Evolutionary conservation across 1,284 basidiomycete genomes (phyloP), one percentile per base, ranked within the genome.

Genomic region (Coniophora puteana): DNA sequence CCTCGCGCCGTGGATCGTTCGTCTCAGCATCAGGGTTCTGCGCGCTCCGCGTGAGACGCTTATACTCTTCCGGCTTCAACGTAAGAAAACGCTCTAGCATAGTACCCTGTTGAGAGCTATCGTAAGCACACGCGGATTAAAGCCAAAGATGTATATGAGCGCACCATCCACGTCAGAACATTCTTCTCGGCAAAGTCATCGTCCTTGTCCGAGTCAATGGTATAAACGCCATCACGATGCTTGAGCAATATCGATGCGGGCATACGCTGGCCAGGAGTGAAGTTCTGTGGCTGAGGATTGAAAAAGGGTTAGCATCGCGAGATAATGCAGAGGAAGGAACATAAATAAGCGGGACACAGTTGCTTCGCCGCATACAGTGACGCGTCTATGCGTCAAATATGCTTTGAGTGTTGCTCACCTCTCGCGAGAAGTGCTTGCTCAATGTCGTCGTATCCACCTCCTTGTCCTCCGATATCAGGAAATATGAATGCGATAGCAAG

Each of bases 81-180:
- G 93, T 97, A 36, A 99, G 61, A 59, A 90, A 85, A 57, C 91
- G 95, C 61, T 99, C 95, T 28, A 97, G 67, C 45, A 95, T 74
- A 4, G 86, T 87, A 3, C 94, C 94, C 82, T 93, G 54, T 6
- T 51, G 29, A 27, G 46, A 31, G 10, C 8, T 20, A 3, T 6
- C 26, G 14, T 12, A 21, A 21, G 6, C 17, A 37, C 3, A 32
- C 0, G 25, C 33, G n/a, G 35, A n/a, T 3, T 23, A 36, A 28
- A 21, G 17, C 27, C 10, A 41, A 22, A 14, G 5, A n/a, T 17
- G 20, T 27, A 8, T 24, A 4, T 17, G 3, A 8, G 62, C 80
- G 49, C 39, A 88, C 89, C 71, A 93, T 74, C 74, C 87, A 86
- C 0, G 79, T 78, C 31, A 94, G 64, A n/a, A 94, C 71, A 52